Evolutionary conservation across 2,329 filamentous ascomycete species (phyloP).

Genomic region (Fusarium sp.): DNA sequence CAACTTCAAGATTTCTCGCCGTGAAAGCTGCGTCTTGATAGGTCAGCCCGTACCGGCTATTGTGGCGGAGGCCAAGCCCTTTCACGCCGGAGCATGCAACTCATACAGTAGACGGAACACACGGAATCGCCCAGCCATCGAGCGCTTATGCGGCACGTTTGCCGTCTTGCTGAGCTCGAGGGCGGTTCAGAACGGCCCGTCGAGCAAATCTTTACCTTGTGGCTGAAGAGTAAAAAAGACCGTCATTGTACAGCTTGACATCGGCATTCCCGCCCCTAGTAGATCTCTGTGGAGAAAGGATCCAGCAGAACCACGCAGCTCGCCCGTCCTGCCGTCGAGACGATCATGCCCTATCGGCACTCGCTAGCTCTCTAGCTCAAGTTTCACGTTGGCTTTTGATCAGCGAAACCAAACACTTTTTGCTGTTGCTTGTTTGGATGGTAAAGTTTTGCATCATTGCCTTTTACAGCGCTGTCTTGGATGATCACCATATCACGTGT

Average conservation of each 20-base stretch:
- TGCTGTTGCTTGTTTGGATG: neutral
- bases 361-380: neutral
- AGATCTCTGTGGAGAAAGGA: slow-evolving; percentile 28
- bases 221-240: neutral
- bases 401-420: neutral
- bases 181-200: neutral
- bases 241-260: neutral
- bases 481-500: neutral
- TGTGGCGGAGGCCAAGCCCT: neutral
- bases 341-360: slow-evolving; percentile 14
- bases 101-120: neutral
- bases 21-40: slow-evolving; percentile 8
- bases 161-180: neutral
- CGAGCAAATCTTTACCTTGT: neutral
- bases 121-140: slow-evolving; percentile 9
- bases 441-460: neutral
- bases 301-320: slow-evolving; percentile 15
- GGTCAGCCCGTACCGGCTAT: slow-evolving; percentile 16
- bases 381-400: slow-evolving; percentile 30
- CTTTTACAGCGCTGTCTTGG: neutral
- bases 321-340: slow-evolving; percentile 1
- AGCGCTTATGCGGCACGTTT: slow-evolving; percentile 12
- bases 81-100: neutral
- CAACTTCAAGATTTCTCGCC: neutral
- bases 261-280: slow-evolving; percentile 34